Base-by-base conservation (phyloP, 768 basidiomycete genomes). In the Auriculariales sp. region DNA sequence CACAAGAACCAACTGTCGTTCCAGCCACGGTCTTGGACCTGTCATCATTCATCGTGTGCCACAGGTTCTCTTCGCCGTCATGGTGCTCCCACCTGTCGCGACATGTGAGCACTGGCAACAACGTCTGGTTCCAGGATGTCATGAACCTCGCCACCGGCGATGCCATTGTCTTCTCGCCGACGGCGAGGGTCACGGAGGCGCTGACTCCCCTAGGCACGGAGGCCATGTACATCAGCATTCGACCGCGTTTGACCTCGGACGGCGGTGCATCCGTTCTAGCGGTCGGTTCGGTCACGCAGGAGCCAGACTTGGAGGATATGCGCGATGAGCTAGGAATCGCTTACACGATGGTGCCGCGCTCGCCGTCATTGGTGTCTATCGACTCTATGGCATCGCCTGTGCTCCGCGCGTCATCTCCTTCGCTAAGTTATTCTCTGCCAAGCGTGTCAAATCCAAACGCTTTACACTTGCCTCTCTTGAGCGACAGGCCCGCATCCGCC, bases 1-100 rank as follows among this genome's bases (percentile, higher is more conserved):
- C 83, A 0, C 84, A 86, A 70, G 83, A 86, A 52, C 84, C 84
- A 0, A 85, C 81, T 0, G 77, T 83, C 3, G 73, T 85, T 1
- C 82, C 83, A 3, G 71, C 81, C 0, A 75, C 78, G 0, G 61
- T 86, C 2, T 65, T 86, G 1, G 83, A 83, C 52, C 66, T 85
- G 1, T 83, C 81, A 48, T 74, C 74, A 1, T 65, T 83, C 0
- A 62, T 75, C 0, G 72, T 86, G 15, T 54, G 84, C 2, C 83
- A 85, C 54, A 68, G 83, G 1, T 86, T 86, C 59, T 82, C 82
- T 0, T 85, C 84, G 0, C 79, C 80, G 0, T 69, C 78, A 2
- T 85, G 83, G 83, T 82, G 81, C 77, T 70, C 77, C 0, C 81
- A 85, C 54, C 58, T 86, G 1, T 66, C 72, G 1, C 73, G 78